These are phyloP conservation scores for Globisporangium emineosum DNA, from an alignment of 352 stramenopile genomes.

Conservation along the genomic window DNA sequence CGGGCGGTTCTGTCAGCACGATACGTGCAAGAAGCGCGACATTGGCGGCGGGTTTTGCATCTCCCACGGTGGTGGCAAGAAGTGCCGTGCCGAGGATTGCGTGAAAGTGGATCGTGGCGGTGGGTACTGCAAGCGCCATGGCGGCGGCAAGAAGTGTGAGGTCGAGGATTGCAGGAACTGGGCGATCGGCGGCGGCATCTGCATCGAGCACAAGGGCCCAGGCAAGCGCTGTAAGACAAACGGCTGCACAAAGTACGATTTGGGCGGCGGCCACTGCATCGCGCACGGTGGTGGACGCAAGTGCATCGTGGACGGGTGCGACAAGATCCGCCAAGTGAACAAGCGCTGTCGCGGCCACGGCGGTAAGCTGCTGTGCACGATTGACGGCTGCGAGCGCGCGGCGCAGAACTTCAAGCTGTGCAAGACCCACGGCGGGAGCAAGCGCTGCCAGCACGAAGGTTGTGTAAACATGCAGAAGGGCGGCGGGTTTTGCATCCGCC, in stretches of 20 bases:
- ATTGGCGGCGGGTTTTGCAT: slow-evolving; percentile 87
- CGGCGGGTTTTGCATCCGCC: slow-evolving; percentile 80
- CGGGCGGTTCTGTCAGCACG: slow-evolving; percentile 69
- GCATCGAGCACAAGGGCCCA: slow-evolving; percentile 70
- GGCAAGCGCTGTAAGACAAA: slow-evolving; percentile 78
- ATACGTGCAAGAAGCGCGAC: slow-evolving; percentile 77
- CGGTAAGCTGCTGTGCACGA: slow-evolving; percentile 72
- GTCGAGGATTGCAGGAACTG: slow-evolving; percentile 73
- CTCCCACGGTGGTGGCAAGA: slow-evolving; percentile 84
- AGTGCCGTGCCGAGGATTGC: slow-evolving; percentile 65
- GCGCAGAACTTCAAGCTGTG: slow-evolving; percentile 82
- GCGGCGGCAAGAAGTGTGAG: slow-evolving; percentile 84
- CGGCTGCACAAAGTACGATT: slow-evolving; percentile 78
- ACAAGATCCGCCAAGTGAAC: slow-evolving; percentile 85
- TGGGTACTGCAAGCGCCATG: slow-evolving; percentile 79
- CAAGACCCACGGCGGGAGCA: slow-evolving; percentile 78
- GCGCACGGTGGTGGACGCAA: slow-evolving; percentile 79
- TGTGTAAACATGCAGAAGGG: slow-evolving; percentile 85
- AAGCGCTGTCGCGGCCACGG: slow-evolving; percentile 81
- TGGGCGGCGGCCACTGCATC: slow-evolving; percentile 83
- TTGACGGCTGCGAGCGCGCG: slow-evolving; percentile 75
- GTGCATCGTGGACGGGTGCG: slow-evolving; percentile 79
- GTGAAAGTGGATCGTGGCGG: slow-evolving; percentile 79
- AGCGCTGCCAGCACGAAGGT: slow-evolving; percentile 65
- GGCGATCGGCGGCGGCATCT: slow-evolving; percentile 77